Evolutionary conservation across 495 filamentous ascomycete genomes (phyloP), one percentile per base, ranked within the genome.

Genomic region (Darksidea phi): DNA sequence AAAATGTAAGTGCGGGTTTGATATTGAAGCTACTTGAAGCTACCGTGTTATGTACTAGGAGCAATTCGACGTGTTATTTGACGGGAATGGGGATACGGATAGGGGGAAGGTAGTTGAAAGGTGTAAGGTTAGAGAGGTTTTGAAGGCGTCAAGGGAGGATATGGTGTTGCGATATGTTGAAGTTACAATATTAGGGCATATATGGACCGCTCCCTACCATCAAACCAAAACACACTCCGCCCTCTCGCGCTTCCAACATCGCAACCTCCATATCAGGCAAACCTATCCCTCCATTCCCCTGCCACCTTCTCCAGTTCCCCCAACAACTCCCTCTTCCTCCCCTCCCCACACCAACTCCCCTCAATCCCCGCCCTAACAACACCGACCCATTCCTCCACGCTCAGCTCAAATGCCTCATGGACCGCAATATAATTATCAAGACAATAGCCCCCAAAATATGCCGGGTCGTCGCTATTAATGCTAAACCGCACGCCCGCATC

Each of bases 371-470:
- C 80, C 67, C 78, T 76, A 12, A 80, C 83, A 66, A 93, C 85
- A 4, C 50, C 70, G 66, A 72, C 76, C 89, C 88, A 91, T 58
- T 91, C 86, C 18, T 74, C 67, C 2, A 84, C 69, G 17, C 68
- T 78, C 59, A 93, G 63, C 28, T 76, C 68, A 72, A 87, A 87
- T 15, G 86, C 85, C 57, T 89, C 87, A 70, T 90, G 85, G 12
- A 90, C 85, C 3, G 83, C 85, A 61, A 84, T 89, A 70, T 88
- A 90, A 63, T 89, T 89, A 67, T 88, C 85, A 58, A 87, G 73
- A 54, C 90, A 84, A 71, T 89, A 90, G 0, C 84, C 86, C 6
- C 87, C 87, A 77, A 91, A 91, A 71, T 91, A 93, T 10, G 86
- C 88, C 47, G 88, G 88, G 70, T 91, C 88, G 69, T 93, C 73